phyloP scores from a whole-genome alignment of 2,329 filamentous ascomycete genomes.

The Blastomyces percursus region DNA sequence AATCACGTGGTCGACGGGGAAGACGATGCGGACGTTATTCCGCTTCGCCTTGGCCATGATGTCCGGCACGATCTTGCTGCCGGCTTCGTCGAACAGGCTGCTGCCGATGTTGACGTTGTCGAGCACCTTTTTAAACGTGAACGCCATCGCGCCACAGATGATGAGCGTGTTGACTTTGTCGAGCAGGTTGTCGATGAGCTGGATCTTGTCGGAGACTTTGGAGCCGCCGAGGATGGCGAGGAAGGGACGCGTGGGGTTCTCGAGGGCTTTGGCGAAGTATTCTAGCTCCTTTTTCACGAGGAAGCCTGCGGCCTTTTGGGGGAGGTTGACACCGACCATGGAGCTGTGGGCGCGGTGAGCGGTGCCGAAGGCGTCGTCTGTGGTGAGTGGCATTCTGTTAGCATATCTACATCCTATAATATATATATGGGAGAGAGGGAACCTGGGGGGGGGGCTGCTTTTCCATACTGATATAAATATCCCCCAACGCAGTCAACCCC shows the following conservation, averaged over 20 bases:
- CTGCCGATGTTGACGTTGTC: conserved; percentile 80
- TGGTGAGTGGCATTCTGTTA: background rate
- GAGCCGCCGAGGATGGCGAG: conserved; percentile 95
- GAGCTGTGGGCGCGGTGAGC: conserved; percentile 97
- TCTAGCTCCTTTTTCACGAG: conserved; percentile 99
- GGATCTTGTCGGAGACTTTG: conserved; percentile 99
- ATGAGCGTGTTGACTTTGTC: conserved; percentile 96
- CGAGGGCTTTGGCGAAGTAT: conserved; percentile 96
- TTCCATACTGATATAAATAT: conserved; percentile 82
- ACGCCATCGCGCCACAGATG: conserved; percentile 96
- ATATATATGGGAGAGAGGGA: too few relatives aligned
- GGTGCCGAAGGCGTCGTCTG: conserved; percentile 96
- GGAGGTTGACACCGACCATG: conserved; percentile 94
- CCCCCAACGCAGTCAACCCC: conserved; percentile 84
- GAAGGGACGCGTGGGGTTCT: conserved; percentile 89
- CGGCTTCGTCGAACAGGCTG: conserved; percentile 86
- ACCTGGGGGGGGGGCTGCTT: too few relatives aligned
- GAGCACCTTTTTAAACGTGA: conserved; percentile 99
- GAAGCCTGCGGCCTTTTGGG: conserved; percentile 95
- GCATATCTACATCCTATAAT: background rate
- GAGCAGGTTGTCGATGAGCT: conserved; percentile 97
- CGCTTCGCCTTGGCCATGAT: conserved; percentile 93
- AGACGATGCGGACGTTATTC: conserved; percentile 88
- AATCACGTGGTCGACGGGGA: conserved; percentile 90
- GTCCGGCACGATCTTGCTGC: conserved; percentile 77